Evolutionary conservation across 129 eudicot species (phyloP).

Genomic region (Daucus carota): DH1_v3.0 NC_030385.2:476001-476500

Average conservation of each 20-base stretch:
- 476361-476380: too few species aligned
- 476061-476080: constrained; percentile 9
- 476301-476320: neutral
- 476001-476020: constrained; percentile 40
- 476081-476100: neutral
- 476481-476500: too few species aligned
- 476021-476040: constrained; percentile 25
- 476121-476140: constrained; percentile 24
- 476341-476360: too few species aligned
- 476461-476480: too few species aligned
- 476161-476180: constrained; percentile 13
- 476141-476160: constrained; percentile 27
- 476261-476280: constrained; percentile 24
- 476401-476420: too few species aligned
- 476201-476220: constrained; percentile 18
- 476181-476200: constrained; percentile 8
- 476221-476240: constrained; percentile 19
- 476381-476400: too few species aligned
- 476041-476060: constrained; percentile 39
- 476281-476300: constrained; percentile 14
- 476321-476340: neutral
- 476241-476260: constrained; percentile 29
- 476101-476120: constrained; percentile 29
- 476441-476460: too few species aligned
- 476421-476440: too few species aligned